Evolutionary conservation across 768 basidiomycete genomes (phyloP).

Genomic region (Tephrocybe sp.): DNA sequence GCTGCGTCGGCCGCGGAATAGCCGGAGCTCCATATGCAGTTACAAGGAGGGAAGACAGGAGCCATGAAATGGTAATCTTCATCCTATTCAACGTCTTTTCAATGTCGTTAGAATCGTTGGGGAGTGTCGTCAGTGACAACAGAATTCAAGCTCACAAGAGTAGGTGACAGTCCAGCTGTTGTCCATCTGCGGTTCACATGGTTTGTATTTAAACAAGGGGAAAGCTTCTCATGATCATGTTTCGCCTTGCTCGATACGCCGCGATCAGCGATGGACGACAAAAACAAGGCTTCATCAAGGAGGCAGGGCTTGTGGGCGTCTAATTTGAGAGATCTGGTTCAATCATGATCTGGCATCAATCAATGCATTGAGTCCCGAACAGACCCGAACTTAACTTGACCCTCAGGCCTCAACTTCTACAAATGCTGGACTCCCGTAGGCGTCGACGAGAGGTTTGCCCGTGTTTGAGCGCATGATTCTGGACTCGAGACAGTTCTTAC

Average conservation of each 20-base stretch:
- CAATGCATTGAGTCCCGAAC: too few species aligned
- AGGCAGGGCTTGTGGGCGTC: too few species aligned
- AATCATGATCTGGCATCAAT: too few species aligned
- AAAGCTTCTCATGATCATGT: background rate
- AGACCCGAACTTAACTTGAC: too few species aligned
- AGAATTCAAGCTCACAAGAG: background rate
- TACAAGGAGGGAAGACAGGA: background rate
- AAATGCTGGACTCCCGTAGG: too few species aligned
- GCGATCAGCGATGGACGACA: background rate
- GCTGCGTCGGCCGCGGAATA: too few species aligned
- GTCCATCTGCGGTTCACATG: background rate
- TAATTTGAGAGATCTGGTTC: constrained; percentile 23
- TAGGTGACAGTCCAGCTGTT: background rate
- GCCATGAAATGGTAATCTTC: background rate
- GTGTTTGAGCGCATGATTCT: too few species aligned
- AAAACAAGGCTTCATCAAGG: background rate
- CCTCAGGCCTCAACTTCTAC: too few species aligned
- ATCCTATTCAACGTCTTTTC: background rate
- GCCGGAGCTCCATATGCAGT: background rate
- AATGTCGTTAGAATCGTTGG: background rate
- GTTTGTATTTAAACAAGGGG: background rate
- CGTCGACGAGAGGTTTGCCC: too few species aligned
- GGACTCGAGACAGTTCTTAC: too few species aligned
- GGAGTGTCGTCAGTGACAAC: background rate
- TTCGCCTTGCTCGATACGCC: background rate